phyloP scores from a whole-genome alignment of 2,329 filamentous ascomycete species.

The Moelleriella libera region DNA sequence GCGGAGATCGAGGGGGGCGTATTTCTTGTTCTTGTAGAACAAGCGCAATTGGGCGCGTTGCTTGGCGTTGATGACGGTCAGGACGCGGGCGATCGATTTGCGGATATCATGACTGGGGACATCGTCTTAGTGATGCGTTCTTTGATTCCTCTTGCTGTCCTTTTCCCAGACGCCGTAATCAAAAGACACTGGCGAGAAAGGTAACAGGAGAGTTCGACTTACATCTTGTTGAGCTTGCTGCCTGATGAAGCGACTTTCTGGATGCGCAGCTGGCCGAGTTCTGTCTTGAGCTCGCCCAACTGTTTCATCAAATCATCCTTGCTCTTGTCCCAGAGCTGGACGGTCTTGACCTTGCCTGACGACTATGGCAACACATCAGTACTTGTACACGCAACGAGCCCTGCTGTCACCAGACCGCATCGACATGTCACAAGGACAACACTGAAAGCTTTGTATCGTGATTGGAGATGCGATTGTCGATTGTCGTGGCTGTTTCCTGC shows the following conservation, averaged over 20 bases:
- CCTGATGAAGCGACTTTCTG: constrained; percentile 96
- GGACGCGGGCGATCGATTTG: constrained; percentile 97
- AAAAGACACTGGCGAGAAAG: too few species aligned
- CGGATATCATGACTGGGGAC: constrained; percentile 77
- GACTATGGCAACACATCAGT: constrained; percentile 15
- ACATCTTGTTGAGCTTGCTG: constrained; percentile 97
- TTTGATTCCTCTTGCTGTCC: not conserved
- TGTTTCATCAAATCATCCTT: constrained; percentile 97
- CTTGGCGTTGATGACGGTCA: constrained; percentile 99
- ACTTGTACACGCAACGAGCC: too few species aligned
- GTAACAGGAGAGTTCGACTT: constrained; percentile 23
- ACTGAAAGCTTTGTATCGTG: too few species aligned
- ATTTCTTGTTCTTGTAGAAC: constrained; percentile 99
- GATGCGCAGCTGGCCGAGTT: constrained; percentile 91
- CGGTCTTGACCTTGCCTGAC: constrained; percentile 72
- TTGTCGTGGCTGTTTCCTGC: too few species aligned
- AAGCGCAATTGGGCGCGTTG: constrained; percentile 94
- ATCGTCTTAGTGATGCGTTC: not conserved
- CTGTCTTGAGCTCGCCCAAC: constrained; percentile 86
- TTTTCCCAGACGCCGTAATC: too few species aligned
- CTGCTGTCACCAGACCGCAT: too few species aligned
- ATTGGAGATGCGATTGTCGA: too few species aligned
- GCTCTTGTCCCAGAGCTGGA: constrained; percentile 96
- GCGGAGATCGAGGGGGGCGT: constrained; percentile 95
- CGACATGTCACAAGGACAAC: too few species aligned